Conservation (phyloP, 2,329 filamentous ascomycete species). For the Curvularia spicifera region DNA sequence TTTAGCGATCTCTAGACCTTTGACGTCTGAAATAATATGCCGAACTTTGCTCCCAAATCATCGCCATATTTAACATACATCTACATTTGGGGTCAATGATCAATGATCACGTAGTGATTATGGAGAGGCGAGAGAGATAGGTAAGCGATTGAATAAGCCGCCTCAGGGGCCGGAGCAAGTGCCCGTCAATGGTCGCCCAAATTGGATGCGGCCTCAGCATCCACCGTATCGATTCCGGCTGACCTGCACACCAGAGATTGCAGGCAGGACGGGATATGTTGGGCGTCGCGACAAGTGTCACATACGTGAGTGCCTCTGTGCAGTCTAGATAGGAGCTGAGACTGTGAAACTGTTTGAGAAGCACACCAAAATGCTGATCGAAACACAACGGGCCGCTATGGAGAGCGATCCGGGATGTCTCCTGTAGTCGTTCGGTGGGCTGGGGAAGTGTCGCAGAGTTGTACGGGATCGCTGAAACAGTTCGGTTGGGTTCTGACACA, state of each 20-base stretch:
- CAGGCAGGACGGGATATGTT: conserved; percentile 3
- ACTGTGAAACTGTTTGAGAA: conserved; percentile 20
- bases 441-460: conserved; percentile 17
- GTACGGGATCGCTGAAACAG: conserved; percentile 19
- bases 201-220: conserved; percentile 2
- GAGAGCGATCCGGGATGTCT: conserved; percentile 9
- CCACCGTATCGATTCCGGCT: not conserved
- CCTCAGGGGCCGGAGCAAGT: not conserved
- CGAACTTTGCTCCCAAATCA: not conserved
- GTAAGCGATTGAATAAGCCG: not conserved
- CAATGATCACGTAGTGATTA: not conserved
- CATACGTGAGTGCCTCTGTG: conserved; percentile 19
- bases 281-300: conserved; percentile 18
- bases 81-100: not conserved
- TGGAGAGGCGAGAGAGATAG: not conserved
- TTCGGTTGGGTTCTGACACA: conserved; percentile 24
- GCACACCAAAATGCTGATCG: conserved; percentile 20
- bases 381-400: conserved; percentile 8
- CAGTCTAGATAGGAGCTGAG: conserved; percentile 15
- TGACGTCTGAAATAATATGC: not conserved
- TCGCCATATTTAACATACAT: not conserved
- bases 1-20: not conserved
- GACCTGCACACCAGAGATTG: not conserved
- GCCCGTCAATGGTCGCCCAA: not conserved
- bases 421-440: conserved; percentile 15